Percentiles rank a stretch among this genome's conserved stretches.
Evolutionary conservation across 768 basidiomycete genomes (phyloP).

Genomic region (Favolaschia claudopus): DNA sequence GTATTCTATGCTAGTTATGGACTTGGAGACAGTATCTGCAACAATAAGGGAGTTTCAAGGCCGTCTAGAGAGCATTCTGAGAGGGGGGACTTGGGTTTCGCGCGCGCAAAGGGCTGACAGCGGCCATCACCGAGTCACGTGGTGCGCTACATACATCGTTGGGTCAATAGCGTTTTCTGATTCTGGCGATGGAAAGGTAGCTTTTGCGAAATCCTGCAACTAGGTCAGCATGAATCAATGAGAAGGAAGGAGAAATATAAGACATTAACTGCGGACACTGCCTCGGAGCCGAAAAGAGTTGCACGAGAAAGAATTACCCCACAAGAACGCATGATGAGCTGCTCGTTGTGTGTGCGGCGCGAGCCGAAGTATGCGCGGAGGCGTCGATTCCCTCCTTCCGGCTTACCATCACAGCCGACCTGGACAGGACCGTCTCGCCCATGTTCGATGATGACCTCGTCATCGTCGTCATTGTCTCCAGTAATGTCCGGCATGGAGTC

Average conservation of each 20-base stretch:
- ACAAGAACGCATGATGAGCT: conserved; percentile 29
- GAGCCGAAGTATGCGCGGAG: background rate
- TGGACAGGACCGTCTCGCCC: too few relatives aligned
- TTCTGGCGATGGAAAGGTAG: background rate
- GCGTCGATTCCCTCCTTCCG: background rate
- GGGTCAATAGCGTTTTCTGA: too few relatives aligned
- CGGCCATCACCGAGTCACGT: too few relatives aligned
- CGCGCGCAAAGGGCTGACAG: too few relatives aligned
- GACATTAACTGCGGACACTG: background rate
- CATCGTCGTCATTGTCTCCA: background rate
- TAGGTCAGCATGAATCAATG: background rate
- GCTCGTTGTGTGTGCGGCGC: conserved; percentile 30
- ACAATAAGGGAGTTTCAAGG: too few relatives aligned
- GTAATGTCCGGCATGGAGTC: background rate
- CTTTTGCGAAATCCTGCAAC: background rate
- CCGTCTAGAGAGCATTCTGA: too few relatives aligned
- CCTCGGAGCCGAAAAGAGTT: conserved; percentile 28
- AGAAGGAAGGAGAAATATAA: background rate
- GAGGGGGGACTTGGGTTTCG: too few relatives aligned
- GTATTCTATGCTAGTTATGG: too few relatives aligned
- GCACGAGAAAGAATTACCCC: conserved; percentile 27
- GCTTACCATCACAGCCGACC: background rate
- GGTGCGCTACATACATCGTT: too few relatives aligned
- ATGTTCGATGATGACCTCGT: conserved; percentile 14
- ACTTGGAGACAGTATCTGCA: too few relatives aligned